Evolutionary conservation across 106 monocot species (phyloP).

Genomic region (Allium fistulosum): DNA sequence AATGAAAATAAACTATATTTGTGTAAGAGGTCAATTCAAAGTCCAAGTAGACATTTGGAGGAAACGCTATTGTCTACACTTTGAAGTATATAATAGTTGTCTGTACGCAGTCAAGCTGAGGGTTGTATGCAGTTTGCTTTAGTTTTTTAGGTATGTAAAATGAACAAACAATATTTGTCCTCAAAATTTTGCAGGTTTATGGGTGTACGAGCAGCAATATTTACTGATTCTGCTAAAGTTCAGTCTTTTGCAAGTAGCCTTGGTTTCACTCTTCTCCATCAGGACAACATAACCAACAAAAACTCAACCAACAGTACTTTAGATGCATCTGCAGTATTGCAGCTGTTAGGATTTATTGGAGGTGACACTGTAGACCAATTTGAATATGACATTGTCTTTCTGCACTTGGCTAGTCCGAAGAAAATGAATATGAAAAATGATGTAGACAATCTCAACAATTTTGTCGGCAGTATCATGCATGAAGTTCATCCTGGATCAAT

Average conservation of each 20-base stretch:
- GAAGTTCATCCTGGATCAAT: constrained; percentile 36
- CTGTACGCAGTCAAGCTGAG: too few species aligned
- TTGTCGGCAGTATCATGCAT: constrained; percentile 54
- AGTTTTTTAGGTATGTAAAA: too few species aligned
- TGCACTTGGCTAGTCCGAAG: constrained; percentile 44
- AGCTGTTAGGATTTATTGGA: constrained; percentile 55
- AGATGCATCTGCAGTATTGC: constrained; percentile 22
- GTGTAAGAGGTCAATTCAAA: too few species aligned
- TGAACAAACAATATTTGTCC: too few species aligned
- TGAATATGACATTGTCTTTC: constrained; percentile 74
- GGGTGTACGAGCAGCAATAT: constrained; percentile 76
- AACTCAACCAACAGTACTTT: constrained; percentile 7
- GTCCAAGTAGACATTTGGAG: too few species aligned
- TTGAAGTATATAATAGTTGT: too few species aligned
- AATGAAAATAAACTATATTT: too few species aligned
- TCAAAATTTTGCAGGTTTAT: constrained; percentile 52
- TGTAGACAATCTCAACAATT: constrained; percentile 44
- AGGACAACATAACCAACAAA: constrained; percentile 25
- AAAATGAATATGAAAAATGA: constrained; percentile 31
- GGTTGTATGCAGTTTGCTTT: too few species aligned
- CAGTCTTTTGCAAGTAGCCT: constrained; percentile 49
- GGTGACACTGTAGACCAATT: constrained; percentile 48
- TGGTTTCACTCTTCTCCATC: constrained; percentile 43
- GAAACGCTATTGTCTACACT: too few species aligned
- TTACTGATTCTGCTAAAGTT: constrained; percentile 33